A percentile compares a stretch with the other conserved stretches of the same genome.
These are phyloP conservation scores for Triticum urartu DNA, from an alignment of 176 grass and related monocot species.

Conservation along the genomic window DNA sequence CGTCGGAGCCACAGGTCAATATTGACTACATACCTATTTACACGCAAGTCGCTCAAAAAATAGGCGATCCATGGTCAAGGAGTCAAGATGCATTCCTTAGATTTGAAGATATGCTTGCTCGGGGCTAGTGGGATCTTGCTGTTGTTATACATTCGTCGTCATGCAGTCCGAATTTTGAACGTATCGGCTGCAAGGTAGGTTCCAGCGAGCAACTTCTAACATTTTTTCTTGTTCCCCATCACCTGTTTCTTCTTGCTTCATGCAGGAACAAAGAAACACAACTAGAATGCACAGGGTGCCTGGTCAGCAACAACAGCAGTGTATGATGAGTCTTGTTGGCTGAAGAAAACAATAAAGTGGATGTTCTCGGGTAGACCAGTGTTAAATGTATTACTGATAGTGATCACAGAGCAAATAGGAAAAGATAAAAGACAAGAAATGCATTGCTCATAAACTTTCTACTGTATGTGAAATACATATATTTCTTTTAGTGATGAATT, in stretches of 20 bases:
- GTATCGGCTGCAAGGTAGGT: background rate
- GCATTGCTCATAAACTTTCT: too few relatives aligned
- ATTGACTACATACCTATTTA: slow-evolving; percentile 40
- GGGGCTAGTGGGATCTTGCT: slow-evolving; percentile 1
- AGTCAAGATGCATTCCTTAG: background rate
- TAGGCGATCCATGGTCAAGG: background rate
- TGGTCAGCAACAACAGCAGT: background rate
- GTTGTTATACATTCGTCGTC: background rate
- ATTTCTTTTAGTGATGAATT: too few relatives aligned
- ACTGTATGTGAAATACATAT: too few relatives aligned
- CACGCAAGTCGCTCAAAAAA: background rate
- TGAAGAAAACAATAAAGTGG: background rate
- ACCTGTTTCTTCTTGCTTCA: background rate
- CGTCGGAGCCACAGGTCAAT: slow-evolving; percentile 30
- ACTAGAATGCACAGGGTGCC: background rate
- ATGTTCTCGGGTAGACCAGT: background rate
- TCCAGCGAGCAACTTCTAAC: too few relatives aligned
- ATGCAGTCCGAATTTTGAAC: background rate
- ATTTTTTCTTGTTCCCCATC: background rate
- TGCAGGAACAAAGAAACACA: background rate
- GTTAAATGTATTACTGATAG: too few relatives aligned
- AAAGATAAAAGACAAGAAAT: too few relatives aligned
- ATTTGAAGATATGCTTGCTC: background rate
- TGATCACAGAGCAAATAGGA: too few relatives aligned
- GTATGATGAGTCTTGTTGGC: background rate